Base-by-base conservation (phyloP, 2,329 filamentous ascomycete genomes). In the Diplocarpon mali region DNA sequence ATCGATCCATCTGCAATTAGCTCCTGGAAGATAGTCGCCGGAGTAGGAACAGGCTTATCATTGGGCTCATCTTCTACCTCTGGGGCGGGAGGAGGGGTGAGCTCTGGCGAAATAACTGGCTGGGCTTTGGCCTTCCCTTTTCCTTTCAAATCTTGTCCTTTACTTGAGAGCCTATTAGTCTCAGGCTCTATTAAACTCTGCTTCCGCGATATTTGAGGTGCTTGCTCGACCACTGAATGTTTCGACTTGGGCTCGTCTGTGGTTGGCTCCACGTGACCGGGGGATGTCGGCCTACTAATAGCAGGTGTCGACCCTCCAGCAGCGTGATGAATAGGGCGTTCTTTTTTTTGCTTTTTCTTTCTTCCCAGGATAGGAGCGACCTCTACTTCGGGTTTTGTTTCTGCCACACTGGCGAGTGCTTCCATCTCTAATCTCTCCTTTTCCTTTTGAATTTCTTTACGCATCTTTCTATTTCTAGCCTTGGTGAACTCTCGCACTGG, bases 301-400 rank as follows among this genome's bases (percentile, higher is more conserved):
- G 40, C 50, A 15, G 59, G 57, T 10, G 58, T 59, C 40, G 58
- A 57, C 13, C 46, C 54, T 39, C 53, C 52, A 31, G 50, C 46
- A 30, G 52, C 51, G 38, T 48, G 60, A 55, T 64, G 65, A 1
- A 57, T 48, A 6, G 53, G 56, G 56, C 76, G 80, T 55, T 83
- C 78, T 65, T 87, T 90, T 69, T 85, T 88, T 61, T 85, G 77
- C 66, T 90, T 92, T 70, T 87, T 90, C 69, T 88, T 88, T 42
- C 85, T 76, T 29, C 83, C 83, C 39, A 87, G 62, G 34, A 93
- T 83, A 0, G 86, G 85, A 7, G 78, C 85, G 53, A 75, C 69
- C 9, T 70, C 67, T 53, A 71, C 69, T 38, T 70, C 67, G 53
- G 71, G 69, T 38, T 60, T 53, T 20, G 52, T 62, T 30, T 60